A percentile compares a stretch with the other conserved stretches of the same genome.
These are phyloP conservation scores for Trifolium subterraneum DNA, from an alignment of 306 rosid species.

Conservation along the genomic window DNA sequence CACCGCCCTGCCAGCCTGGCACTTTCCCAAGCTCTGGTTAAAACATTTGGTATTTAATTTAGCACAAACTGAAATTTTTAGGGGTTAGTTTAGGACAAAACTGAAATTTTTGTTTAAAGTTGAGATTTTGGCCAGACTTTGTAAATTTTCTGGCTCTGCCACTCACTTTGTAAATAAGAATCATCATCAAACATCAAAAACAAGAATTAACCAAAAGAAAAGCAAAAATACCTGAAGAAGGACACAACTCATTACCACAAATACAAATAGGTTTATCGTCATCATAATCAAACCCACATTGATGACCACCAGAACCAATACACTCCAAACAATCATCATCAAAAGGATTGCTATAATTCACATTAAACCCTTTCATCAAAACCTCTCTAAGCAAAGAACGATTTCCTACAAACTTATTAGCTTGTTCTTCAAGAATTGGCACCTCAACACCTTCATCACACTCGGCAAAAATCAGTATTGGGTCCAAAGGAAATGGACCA, in stretches of 20 bases:
- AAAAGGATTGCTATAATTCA: constrained; percentile 48
- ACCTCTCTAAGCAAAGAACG: constrained; percentile 51
- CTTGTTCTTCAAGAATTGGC: constrained; percentile 48
- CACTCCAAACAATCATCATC: constrained; percentile 44
- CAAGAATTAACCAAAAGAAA: constrained; percentile 15
- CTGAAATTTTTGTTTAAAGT: too few species aligned
- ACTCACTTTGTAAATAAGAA: not conserved
- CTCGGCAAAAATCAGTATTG: constrained; percentile 18
- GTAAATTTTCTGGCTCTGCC: too few species aligned
- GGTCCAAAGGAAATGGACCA: constrained; percentile 62
- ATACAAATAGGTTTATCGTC: constrained; percentile 52
- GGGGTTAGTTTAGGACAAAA: too few species aligned
- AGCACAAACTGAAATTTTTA: too few species aligned
- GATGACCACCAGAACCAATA: constrained; percentile 38
- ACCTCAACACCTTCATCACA: constrained; percentile 46
- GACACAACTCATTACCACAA: constrained; percentile 58
- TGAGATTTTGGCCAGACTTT: too few species aligned
- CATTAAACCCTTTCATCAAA: constrained; percentile 63
- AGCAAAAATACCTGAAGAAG: constrained; percentile 50
- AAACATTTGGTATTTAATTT: too few species aligned
- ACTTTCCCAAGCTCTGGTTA: too few species aligned
- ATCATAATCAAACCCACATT: constrained; percentile 58
- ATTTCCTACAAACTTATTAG: constrained; percentile 16
- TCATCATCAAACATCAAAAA: constrained; percentile 5
- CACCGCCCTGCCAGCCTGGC: too few species aligned